Base-by-base conservation (phyloP, 768 basidiomycete genomes). In the Russula olivacea region DNA sequence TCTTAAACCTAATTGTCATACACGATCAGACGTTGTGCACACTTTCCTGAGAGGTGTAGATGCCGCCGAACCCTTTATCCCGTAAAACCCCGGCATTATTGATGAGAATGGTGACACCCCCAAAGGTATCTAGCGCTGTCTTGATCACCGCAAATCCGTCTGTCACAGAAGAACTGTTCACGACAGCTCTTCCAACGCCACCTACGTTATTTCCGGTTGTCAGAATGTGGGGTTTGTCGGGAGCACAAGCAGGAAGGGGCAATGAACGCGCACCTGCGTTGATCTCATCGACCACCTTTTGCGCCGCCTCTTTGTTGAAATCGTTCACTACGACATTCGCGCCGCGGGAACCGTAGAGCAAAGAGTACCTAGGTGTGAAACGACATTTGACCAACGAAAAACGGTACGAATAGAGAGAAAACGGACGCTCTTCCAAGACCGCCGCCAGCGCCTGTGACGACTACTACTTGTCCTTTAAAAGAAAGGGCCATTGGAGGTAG, bases 241-340 rank as follows among this genome's bases (percentile, higher is more conserved):
- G 17, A 19, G 11, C 25, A 45, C 21, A 45, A 8, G 25, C 36
- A 25, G 6, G 25, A 43, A 25, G 14, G 17, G 28, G 9, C 17
- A 40, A 15, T 10, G 15, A 36, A n/a, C 25, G 71, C 82, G 55
- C 59, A 93, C 94, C 88, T 72, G 83, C 80, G 54, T 78, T 80
- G 71, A 98, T 95, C 76, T 95, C 87, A 66, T 91, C 87, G 8
- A 95, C 95, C 25, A 98, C 92, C 69, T 87, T 89, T 74, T 96
- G 89, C 3, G 95, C 95, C 30, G 92, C 89, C 58, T 85, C 85
- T 40, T 79, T 81, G 69, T 89, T 93, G 71, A 98, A 88, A 72
- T 98, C 97, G 71, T 98, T 98, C 48, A 98, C 91, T 63, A 98
- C 91, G 58, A 98, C 84, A 67, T 91, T 92, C 10, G 96, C 95